A percentile compares a stretch with the other conserved stretches of the same genome.
Evolutionary conservation across 768 basidiomycete species (phyloP).

Genomic region (Grammothele lineata): DNA sequence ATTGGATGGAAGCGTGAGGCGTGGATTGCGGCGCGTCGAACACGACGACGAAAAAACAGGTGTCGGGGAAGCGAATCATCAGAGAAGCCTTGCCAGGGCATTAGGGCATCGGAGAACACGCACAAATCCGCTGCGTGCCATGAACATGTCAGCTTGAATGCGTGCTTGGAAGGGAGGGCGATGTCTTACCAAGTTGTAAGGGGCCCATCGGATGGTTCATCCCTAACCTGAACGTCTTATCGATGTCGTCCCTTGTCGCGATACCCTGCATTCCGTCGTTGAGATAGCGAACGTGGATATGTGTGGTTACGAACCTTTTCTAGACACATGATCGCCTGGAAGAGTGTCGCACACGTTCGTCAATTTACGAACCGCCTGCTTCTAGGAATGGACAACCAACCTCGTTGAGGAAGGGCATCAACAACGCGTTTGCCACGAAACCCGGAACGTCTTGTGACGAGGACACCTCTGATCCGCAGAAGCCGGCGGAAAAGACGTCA

Average conservation of each 20-base stretch:
- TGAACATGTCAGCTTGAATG: background rate
- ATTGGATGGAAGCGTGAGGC: too few relatives aligned
- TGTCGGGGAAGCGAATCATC: too few relatives aligned
- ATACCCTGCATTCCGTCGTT: conserved; percentile 77
- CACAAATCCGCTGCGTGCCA: conserved; percentile 31
- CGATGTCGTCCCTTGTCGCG: conserved; percentile 93
- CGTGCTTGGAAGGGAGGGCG: too few relatives aligned
- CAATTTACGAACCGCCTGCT: too few relatives aligned
- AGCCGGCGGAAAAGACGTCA: background rate
- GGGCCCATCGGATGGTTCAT: conserved; percentile 98
- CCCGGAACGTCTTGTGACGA: conserved; percentile 90
- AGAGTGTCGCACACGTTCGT: too few relatives aligned
- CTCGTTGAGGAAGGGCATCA: conserved; percentile 99
- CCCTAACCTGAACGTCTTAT: conserved; percentile 88
- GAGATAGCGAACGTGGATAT: too few relatives aligned
- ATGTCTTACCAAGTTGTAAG: conserved; percentile 69
- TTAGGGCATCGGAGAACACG: too few relatives aligned
- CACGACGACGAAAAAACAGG: too few relatives aligned
- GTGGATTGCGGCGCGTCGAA: too few relatives aligned
- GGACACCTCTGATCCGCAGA: conserved; percentile 66
- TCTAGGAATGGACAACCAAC: conserved; percentile 31
- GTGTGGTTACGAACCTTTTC: conserved; percentile 70
- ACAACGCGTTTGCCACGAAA: conserved; percentile 89
- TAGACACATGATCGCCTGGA: conserved; percentile 84
- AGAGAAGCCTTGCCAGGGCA: too few relatives aligned